These are phyloP conservation scores for Mortierella sp. DNA, from an alignment of 371 early-diverging fungal species.

Conservation along the genomic window DNA sequence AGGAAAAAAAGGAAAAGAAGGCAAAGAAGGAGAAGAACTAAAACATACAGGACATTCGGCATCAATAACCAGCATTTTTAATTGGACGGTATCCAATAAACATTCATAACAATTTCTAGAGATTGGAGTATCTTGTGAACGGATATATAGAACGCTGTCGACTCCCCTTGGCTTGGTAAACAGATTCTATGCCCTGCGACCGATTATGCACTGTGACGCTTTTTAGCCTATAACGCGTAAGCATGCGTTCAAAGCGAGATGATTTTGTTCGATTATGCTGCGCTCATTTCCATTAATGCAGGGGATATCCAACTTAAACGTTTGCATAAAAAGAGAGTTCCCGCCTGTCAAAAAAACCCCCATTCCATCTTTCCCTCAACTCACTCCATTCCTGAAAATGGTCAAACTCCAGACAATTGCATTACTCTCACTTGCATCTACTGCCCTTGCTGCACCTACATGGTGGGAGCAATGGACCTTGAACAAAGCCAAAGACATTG, in stretches of 20 bases:
- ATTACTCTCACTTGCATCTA: conserved; percentile 23
- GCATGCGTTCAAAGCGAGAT: no score
- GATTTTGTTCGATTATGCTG: no score
- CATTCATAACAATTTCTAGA: neutral
- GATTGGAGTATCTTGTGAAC: no score
- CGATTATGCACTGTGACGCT: no score
- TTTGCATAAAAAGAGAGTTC: no score
- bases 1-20: conserved; percentile 3
- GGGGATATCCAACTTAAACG: no score
- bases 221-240: no score
- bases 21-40: conserved; percentile 3
- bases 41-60: neutral
- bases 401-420: neutral
- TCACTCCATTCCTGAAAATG: neutral
- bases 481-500: conserved; percentile 18
- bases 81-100: neutral
- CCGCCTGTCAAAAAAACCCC: no score
- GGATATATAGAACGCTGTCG: no score
- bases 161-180: no score
- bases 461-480: conserved; percentile 55
- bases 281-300: no score
- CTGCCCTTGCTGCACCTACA: conserved; percentile 46
- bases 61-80: neutral
- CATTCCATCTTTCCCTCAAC: neutral
- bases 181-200: neutral